These are phyloP conservation scores for Linum trigynum DNA, from an alignment of 345 rosid genomes.

Conservation along the genomic window DNA sequence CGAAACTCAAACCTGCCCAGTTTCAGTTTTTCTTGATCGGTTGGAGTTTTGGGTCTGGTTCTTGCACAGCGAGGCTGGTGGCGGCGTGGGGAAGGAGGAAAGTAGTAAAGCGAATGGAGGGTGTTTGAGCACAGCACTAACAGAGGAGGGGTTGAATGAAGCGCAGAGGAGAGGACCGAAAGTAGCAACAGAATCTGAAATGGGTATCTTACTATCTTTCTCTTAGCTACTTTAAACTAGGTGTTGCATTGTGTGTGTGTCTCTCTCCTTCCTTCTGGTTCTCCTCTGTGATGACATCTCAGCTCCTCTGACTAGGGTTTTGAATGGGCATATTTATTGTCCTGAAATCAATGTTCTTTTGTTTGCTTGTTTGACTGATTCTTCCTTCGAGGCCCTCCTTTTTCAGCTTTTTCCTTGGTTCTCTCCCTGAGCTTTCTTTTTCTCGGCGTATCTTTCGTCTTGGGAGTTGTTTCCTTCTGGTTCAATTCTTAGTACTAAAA, in stretches of 20 bases:
- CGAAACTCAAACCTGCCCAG: too few relatives aligned
- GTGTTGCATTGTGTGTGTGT: constrained; percentile 8
- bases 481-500: constrained; percentile 15
- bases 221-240: constrained; percentile 36
- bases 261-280: constrained; percentile 22
- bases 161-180: constrained; percentile 38
- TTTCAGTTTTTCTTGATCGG: background rate
- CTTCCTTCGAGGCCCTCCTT: constrained; percentile 23
- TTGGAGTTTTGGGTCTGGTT: background rate
- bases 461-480: constrained; percentile 13
- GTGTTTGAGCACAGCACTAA: constrained; percentile 18
- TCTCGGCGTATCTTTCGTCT: constrained; percentile 21
- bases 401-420: constrained; percentile 15
- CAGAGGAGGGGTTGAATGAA: constrained; percentile 27
- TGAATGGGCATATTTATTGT: constrained; percentile 36
- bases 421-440: constrained; percentile 23
- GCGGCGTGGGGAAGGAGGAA: too few relatives aligned
- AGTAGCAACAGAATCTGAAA: constrained; percentile 67
- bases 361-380: constrained; percentile 45
- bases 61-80: too few relatives aligned
- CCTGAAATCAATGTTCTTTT: constrained; percentile 53
- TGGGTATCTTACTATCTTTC: constrained; percentile 50
- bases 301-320: constrained; percentile 59
- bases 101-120: constrained; percentile 12
- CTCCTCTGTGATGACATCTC: background rate